Evolutionary conservation across 148 eudicot species (phyloP).

Genomic region (Persicaria maculosa): DNA sequence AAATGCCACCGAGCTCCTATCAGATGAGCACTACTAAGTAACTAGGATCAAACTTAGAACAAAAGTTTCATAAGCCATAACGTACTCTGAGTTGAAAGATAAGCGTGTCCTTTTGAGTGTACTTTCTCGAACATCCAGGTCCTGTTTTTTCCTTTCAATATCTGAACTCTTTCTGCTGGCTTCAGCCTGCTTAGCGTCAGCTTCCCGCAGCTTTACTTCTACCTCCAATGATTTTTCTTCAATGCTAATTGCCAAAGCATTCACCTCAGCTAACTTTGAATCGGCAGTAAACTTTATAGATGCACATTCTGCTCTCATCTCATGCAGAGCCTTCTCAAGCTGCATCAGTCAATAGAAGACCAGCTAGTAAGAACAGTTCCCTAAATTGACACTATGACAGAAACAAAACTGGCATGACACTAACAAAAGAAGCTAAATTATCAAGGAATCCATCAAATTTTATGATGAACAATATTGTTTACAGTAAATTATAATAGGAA

Average conservation of each 20-base stretch:
- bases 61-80: not conserved
- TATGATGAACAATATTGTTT: not conserved
- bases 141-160: constrained; percentile 62
- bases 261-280: constrained; percentile 83
- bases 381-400: not conserved
- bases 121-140: constrained; percentile 66
- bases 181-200: constrained; percentile 91
- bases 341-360: constrained; percentile 26
- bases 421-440: not conserved
- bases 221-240: constrained; percentile 95
- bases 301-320: constrained; percentile 89
- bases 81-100: constrained; percentile 78
- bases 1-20: not conserved
- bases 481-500: too few relatives aligned
- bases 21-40: not conserved
- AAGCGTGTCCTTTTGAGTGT: constrained; percentile 69
- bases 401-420: not conserved
- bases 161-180: constrained; percentile 82
- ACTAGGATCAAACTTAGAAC: not conserved
- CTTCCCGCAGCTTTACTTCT: constrained; percentile 72
- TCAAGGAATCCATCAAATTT: not conserved
- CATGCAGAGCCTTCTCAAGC: constrained; percentile 81
- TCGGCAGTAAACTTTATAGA: constrained; percentile 85
- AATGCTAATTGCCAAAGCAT: constrained; percentile 62
- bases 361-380: not conserved